Conservation (phyloP, 2,329 filamentous ascomycete genomes). For the Paraconiothyrium sp. region DNA sequence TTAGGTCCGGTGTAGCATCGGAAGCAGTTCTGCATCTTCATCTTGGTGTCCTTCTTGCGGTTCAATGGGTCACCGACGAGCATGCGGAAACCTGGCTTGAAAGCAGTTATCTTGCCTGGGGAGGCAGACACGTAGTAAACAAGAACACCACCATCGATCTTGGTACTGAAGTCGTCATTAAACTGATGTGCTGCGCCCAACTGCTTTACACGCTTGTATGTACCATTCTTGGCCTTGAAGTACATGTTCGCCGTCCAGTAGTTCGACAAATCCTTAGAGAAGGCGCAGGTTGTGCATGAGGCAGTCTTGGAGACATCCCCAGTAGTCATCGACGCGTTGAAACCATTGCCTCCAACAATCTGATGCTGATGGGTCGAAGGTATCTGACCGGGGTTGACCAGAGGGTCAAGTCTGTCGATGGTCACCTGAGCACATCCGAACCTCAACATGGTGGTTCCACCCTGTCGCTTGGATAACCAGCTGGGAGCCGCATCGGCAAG, state of each 20-base stretch:
- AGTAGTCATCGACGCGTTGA: constrained; percentile 56
- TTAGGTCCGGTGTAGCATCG: constrained; percentile 57
- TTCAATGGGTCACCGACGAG: constrained; percentile 51
- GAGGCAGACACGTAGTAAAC: constrained; percentile 38
- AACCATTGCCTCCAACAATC: constrained; percentile 56
- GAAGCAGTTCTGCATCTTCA: constrained; percentile 52
- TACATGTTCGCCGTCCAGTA: constrained; percentile 49
- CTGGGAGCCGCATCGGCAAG: constrained; percentile 31
- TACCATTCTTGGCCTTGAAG: constrained; percentile 45
- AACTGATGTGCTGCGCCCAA: constrained; percentile 27
- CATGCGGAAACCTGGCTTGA: constrained; percentile 54
- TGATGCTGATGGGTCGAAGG: constrained; percentile 52
- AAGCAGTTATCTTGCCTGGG: constrained; percentile 33
- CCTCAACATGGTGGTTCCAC: constrained; percentile 41
- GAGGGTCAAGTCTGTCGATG: constrained; percentile 43
- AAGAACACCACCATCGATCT: constrained; percentile 33
- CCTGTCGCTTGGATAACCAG: constrained; percentile 28
- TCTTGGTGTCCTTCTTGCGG: constrained; percentile 24
- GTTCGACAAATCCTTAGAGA: constrained; percentile 48
- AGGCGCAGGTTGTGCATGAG: constrained; percentile 55
- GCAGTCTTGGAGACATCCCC: constrained; percentile 40
- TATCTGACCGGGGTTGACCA: constrained; percentile 49
- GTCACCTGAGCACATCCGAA: constrained; percentile 45
- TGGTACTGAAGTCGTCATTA: constrained; percentile 36
- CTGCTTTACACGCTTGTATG: constrained; percentile 42